Base-by-base conservation (phyloP, 129 eudicot genomes). In the Mikania micrantha region DNA sequence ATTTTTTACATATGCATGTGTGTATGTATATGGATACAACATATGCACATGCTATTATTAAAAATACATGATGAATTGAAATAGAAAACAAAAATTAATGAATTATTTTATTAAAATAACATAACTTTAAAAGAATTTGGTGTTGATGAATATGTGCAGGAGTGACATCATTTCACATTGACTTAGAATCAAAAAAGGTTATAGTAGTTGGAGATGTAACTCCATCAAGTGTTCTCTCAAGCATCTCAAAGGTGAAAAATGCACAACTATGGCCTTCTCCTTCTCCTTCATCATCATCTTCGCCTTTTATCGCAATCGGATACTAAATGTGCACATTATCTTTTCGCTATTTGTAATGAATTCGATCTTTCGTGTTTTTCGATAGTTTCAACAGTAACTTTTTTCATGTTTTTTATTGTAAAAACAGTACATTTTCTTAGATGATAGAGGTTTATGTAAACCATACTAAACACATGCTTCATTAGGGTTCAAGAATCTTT, bases 151-250 rank as follows among this genome's bases (percentile, higher is more conserved):
- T 28, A 60, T 27, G 15, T 64, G 72, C 78, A 82, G 87, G 87
- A 28, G 87, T 82, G 69, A 78, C 22, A 65, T 82, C 83, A 25
- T 82, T 82, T 72, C 57, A 66, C 24, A 82, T 82, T 74, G 87
- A 82, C 24, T 66, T 82, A 54, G 87, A 72, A 40, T 65, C 83
- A 2, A 82, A 82, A 70, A 82, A 82, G 70, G 87, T 82, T 40
- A 82, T 83, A 7, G 67, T 82, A 6, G 60, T 70, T n/a, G 87
- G 87, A 41, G 77, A 82, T 60, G 78, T 82, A 16, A 82, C 83
- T 35, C 87, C 87, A 19, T 78, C 44, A 25, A 59, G 74, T 25
- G 83, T 78, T 57, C 82, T 78, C 24, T 48, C 82, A 11, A 78
- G 82, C 48, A 72, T 78, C 60, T 78, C 82, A 60, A 78, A 72